Base-by-base conservation (phyloP, 2,329 filamentous ascomycete species). In the Passalora sequoiae region DNA sequence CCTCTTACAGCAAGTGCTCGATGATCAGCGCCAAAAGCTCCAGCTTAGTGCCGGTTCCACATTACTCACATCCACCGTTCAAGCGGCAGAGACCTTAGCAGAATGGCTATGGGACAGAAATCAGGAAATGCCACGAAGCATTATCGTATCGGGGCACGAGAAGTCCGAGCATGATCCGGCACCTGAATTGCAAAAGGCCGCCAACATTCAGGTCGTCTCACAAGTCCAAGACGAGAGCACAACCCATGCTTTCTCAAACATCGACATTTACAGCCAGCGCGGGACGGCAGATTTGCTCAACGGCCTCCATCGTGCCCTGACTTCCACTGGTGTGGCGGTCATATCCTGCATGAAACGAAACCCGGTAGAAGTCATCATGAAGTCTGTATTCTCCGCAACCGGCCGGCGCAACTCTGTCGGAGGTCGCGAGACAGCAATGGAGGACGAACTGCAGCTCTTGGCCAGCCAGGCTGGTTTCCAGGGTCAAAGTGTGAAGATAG, bases 361-460 rank as follows among this genome's bases (percentile, higher is more conserved):
- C 19, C 33, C 33, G n/a, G 33, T 36, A 8, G 33, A 36, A 36
- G 33, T 24, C 20, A 36, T 36, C 7, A 36, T 36, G 17, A 36
- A 36, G 13, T 36, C 33, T 7, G 33, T 36, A 17, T 36, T 36
- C n/a, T 21, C 33, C 12, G 33, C 33, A 9, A 36, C 33, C 15
- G 33, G 33, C 2, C 33, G 33, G 9, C 19, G 33, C 16, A 36
- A 24, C n/a, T 36, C 20, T 24, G 33, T 36, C 3, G 33, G 33
- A 4, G 33, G 33, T 3, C 19, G 33, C 8, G 33, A 36, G 15
- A 36, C n/a, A 15, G 33, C 33, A 10, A 36, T 36, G 20, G 33
- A 36, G 17, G 20, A n/a, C n/a, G 33, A 36, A 20, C n/a, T 36
- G 19, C 19, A 36, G n/a, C 6, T n/a, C n/a, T n/a, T 36, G 33